Percentiles rank a stretch among this genome's conserved stretches.
Conservation (phyloP, 139 green algal species). For the Spirogloea muscicola region DNA sequence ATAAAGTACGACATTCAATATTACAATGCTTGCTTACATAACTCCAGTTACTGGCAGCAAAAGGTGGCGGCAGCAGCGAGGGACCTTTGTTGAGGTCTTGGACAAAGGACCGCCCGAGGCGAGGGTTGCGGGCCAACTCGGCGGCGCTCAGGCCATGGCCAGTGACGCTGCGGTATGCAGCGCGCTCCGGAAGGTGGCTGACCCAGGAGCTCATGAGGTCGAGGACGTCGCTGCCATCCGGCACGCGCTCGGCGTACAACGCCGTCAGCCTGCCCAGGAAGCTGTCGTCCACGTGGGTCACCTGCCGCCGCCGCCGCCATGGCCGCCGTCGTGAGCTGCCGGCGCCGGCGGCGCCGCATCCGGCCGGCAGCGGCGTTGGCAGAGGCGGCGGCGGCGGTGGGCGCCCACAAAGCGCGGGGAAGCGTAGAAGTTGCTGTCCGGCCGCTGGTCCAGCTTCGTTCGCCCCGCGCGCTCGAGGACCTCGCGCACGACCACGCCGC, state of each 20-base stretch:
- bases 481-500: slow-evolving; percentile 46
- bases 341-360: too few relatives aligned
- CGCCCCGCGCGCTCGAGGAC: slow-evolving; percentile 47
- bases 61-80: too few relatives aligned
- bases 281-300: slow-evolving; percentile 61
- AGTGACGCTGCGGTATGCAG: slow-evolving; percentile 63
- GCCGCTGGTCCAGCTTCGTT: slow-evolving; percentile 59
- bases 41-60: too few relatives aligned
- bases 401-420: slow-evolving; percentile 29
- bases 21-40: too few relatives aligned
- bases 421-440: slow-evolving; percentile 69
- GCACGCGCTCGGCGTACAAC: slow-evolving; percentile 73
- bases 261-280: slow-evolving; percentile 76
- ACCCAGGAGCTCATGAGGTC: slow-evolving; percentile 66
- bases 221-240: slow-evolving; percentile 45
- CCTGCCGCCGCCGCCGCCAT: too few relatives aligned
- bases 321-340: too few relatives aligned
- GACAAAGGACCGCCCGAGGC: slow-evolving; percentile 72
- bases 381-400: too few relatives aligned
- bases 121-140: slow-evolving; percentile 71
- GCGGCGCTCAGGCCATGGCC: slow-evolving; percentile 83
- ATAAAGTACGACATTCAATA: too few relatives aligned
- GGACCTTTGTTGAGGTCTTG: slow-evolving; percentile 46
- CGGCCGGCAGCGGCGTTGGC: too few relatives aligned
- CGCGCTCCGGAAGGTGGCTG: slow-evolving; percentile 69